A percentile compares a stretch with the other conserved stretches of the same genome.
Conservation (phyloP, 2,329 filamentous ascomycete species). For the Penicillium aurantiogriseum region DNA sequence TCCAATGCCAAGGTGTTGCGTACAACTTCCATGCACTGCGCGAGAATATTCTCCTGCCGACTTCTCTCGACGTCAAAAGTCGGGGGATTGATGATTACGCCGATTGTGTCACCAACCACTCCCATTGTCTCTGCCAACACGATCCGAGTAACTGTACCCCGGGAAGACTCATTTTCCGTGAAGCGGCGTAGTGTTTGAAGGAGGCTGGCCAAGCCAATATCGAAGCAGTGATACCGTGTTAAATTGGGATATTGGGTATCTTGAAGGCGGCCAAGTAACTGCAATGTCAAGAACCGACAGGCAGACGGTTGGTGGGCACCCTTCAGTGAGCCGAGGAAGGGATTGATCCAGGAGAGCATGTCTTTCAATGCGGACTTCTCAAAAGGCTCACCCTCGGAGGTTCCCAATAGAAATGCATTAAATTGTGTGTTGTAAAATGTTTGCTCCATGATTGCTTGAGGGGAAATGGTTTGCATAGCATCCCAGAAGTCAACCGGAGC, state of each 20-base stretch:
- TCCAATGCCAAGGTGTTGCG: constrained; percentile 67
- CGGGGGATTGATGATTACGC: constrained; percentile 58
- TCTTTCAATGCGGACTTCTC: constrained; percentile 58
- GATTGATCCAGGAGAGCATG: constrained; percentile 73
- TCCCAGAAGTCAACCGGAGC: constrained; percentile 83
- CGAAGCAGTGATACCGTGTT: constrained; percentile 48
- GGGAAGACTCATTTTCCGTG: constrained; percentile 46
- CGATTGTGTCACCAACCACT: constrained; percentile 50
- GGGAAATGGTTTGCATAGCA: constrained; percentile 76
- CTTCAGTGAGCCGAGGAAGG: constrained; percentile 75
- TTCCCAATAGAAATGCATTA: constrained; percentile 53
- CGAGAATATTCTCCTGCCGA: constrained; percentile 53
- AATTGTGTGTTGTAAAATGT: constrained; percentile 73
- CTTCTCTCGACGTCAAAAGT: constrained; percentile 49
- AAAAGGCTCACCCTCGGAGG: constrained; percentile 52
- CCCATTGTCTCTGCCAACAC: constrained; percentile 50
- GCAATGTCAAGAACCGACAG: constrained; percentile 73
- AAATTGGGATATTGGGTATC: constrained; percentile 40
- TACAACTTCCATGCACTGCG: constrained; percentile 63
- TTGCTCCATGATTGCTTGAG: constrained; percentile 77
- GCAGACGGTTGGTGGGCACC: constrained; percentile 74
- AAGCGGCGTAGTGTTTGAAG: constrained; percentile 49
- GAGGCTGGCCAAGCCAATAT: constrained; percentile 46
- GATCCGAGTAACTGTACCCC: constrained; percentile 48
- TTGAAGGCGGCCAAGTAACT: constrained; percentile 64